Conservation (phyloP, 495 filamentous ascomycete species). For the Trichoderma gamsii region DNA sequence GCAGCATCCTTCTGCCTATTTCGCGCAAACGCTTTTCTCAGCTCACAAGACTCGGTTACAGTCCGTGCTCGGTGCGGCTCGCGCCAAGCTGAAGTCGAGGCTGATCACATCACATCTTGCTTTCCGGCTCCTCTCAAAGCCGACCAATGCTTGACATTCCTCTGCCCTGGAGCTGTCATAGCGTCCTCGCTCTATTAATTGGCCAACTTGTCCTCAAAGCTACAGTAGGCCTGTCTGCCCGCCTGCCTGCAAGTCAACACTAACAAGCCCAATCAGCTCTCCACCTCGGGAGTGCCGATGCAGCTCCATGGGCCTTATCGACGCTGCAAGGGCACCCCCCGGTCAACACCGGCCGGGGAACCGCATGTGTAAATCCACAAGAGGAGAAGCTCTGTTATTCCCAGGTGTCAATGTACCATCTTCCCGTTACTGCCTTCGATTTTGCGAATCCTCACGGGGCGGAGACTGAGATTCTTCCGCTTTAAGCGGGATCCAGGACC, state of each 20-base stretch:
- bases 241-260: conserved; percentile 8
- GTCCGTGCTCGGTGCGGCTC: not conserved
- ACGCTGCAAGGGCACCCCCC: not conserved
- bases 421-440: not conserved
- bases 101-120: not conserved
- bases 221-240: not conserved
- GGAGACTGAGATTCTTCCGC: not conserved
- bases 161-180: not conserved
- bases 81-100: not conserved
- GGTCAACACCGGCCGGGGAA: conserved; percentile 17
- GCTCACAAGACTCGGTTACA: not conserved
- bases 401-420: conserved; percentile 15
- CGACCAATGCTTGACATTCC: not conserved
- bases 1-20: not conserved
- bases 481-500: not conserved
- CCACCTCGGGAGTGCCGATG: conserved; percentile 14
- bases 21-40: not conserved
- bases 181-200: not conserved
- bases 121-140: not conserved
- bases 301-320: conserved; percentile 11
- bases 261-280: not conserved
- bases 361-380: conserved; percentile 20
- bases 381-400: conserved; percentile 19
- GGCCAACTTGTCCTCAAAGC: not conserved
- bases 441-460: not conserved